Conservation (phyloP, 805 yeast genomes). For the Yarrowia phangngaensis region DNA sequence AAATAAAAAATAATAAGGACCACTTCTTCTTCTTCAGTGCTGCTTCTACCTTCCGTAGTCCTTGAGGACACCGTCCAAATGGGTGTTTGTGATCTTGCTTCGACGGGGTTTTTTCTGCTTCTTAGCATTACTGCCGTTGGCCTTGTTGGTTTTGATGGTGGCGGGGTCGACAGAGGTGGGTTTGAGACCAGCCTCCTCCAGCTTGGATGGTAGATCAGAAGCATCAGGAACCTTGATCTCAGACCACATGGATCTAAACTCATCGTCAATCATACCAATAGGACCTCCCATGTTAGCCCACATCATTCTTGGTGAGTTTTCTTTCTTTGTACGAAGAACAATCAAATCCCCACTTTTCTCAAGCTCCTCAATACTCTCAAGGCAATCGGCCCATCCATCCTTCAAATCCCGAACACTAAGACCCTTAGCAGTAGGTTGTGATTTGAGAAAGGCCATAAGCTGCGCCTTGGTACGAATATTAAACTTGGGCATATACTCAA, state of each 20-base stretch:
- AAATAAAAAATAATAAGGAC: background rate
- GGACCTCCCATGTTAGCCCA: slow-evolving; percentile 88
- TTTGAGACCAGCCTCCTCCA: slow-evolving; percentile 81
- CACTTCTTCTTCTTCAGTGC: too few relatives aligned
- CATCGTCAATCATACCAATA: slow-evolving; percentile 67
- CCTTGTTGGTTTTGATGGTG: slow-evolving; percentile 61
- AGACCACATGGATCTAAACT: slow-evolving; percentile 79
- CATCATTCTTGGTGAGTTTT: slow-evolving; percentile 82
- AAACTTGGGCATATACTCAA: slow-evolving; percentile 84
- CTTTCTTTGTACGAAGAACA: slow-evolving; percentile 87
- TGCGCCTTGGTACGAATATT: slow-evolving; percentile 81
- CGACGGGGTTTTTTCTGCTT: slow-evolving; percentile 89
- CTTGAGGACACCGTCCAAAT: slow-evolving; percentile 90
- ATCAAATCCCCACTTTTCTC: slow-evolving; percentile 74
- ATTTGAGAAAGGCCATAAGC: slow-evolving; percentile 63
- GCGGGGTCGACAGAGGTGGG: slow-evolving; percentile 99
- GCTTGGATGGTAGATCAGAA: slow-evolving; percentile 71
- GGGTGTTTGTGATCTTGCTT: slow-evolving; percentile 92
- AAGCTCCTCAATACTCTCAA: slow-evolving; percentile 69
- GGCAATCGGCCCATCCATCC: slow-evolving; percentile 94
- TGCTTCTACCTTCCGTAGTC: slow-evolving; percentile 52
- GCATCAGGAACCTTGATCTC: slow-evolving; percentile 73
- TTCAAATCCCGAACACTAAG: slow-evolving; percentile 71
- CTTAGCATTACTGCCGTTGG: slow-evolving; percentile 50
- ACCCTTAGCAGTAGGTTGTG: slow-evolving; percentile 85